Conservation (phyloP, 2,329 filamentous ascomycete species). For the Colletotrichum tropicale region DNA sequence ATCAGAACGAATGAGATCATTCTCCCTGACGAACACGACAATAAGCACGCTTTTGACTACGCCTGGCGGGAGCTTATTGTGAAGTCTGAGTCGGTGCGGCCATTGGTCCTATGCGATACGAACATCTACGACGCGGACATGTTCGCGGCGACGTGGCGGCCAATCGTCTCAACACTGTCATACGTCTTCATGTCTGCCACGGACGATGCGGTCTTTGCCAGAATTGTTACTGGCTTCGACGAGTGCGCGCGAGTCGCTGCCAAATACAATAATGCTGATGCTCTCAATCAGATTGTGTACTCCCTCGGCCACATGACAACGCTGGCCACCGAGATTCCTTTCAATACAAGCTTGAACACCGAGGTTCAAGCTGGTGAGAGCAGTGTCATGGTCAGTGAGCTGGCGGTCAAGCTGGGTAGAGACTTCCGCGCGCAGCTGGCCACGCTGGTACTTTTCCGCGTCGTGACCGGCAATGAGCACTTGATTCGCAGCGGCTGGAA, state of each 20-base stretch:
- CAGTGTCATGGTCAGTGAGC: conserved; percentile 97
- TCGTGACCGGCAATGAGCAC: conserved; percentile 83
- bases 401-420: conserved; percentile 92
- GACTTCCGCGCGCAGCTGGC: conserved; percentile 94
- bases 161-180: conserved; percentile 90
- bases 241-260: conserved; percentile 94
- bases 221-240: conserved; percentile 93
- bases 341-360: conserved; percentile 89
- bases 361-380: conserved; percentile 92
- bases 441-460: conserved; percentile 92
- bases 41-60: conserved; percentile 94
- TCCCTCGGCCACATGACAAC: conserved; percentile 91
- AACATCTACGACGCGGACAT: conserved; percentile 98
- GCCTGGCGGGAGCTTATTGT: conserved; percentile 94
- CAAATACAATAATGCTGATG: conserved; percentile 81
- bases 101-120: conserved; percentile 81
- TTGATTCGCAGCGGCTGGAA: conserved; percentile 80
- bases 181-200: conserved; percentile 99
- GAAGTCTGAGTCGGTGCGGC: conserved; percentile 79
- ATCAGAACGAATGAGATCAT: conserved; percentile 96
- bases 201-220: conserved; percentile 92
- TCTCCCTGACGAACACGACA: conserved; percentile 94
- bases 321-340: conserved; percentile 74
- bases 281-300: conserved; percentile 90
- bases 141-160: conserved; percentile 95